A percentile compares a stretch with the other conserved stretches of the same genome.
These are phyloP conservation scores for Cytospora leucostoma DNA, from an alignment of 2,329 filamentous ascomycete genomes.

Conservation along the genomic window DNA sequence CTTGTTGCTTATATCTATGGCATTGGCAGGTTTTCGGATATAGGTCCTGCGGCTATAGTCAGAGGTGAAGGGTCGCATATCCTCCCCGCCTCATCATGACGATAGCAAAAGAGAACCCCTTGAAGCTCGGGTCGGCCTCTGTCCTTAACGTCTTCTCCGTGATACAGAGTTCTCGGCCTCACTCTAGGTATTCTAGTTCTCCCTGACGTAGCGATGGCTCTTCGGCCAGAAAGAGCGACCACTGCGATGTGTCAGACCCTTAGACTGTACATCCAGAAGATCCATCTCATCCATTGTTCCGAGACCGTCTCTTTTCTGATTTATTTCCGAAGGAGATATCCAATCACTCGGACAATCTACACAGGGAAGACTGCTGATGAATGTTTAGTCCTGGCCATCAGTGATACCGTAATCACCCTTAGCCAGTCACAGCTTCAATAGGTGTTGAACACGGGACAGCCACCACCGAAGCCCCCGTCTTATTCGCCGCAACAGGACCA, in stretches of 20 bases:
- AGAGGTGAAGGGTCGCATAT: not conserved
- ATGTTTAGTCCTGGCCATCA: not conserved
- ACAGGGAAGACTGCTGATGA: not conserved
- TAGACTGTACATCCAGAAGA: constrained; percentile 6
- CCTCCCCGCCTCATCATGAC: not conserved
- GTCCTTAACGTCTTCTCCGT: constrained; percentile 3
- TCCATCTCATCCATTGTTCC: constrained; percentile 9
- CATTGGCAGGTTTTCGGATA: not conserved
- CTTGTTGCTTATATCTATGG: not conserved
- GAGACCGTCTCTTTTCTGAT: constrained; percentile 2
- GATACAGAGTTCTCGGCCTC: constrained; percentile 9
- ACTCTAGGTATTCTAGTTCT: not conserved
- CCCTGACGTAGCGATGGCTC: constrained; percentile 7
- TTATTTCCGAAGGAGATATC: constrained; percentile 4
- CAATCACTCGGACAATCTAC: not conserved
- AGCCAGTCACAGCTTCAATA: constrained; percentile 16
- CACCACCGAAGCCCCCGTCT: constrained; percentile 9
- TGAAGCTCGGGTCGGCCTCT: constrained; percentile 1
- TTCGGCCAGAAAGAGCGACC: constrained; percentile 4
- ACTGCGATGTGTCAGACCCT: too few relatives aligned
- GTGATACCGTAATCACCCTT: not conserved
- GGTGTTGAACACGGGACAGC: constrained; percentile 5
- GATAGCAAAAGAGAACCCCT: not conserved
- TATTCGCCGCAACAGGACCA: constrained; percentile 10
- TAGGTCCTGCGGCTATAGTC: not conserved